phyloP scores from a whole-genome alignment of 495 filamentous ascomycete genomes.

The Penicillium paxilli region DNA sequence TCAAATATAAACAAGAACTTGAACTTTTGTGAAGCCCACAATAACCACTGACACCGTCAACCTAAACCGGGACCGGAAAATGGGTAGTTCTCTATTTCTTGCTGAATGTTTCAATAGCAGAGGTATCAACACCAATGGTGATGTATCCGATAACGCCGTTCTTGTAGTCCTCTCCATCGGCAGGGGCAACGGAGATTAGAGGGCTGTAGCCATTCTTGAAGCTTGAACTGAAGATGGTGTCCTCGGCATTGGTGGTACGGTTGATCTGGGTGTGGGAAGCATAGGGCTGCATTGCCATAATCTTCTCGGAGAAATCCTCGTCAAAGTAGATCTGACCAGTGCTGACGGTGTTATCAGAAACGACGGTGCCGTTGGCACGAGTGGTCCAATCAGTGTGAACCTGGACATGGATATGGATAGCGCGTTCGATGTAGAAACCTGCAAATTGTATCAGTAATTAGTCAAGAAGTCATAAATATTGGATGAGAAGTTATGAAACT shows the following conservation, averaged over 20 bases:
- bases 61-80: not conserved
- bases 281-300: conserved; percentile 53
- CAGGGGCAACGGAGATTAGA: conserved; percentile 48
- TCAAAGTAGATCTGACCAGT: conserved; percentile 60
- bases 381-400: conserved; percentile 25
- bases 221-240: conserved; percentile 36
- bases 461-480: not conserved
- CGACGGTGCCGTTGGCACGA: conserved; percentile 24
- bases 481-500: not conserved
- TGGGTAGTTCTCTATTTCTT: not conserved
- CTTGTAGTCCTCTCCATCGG: conserved; percentile 42
- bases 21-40: too few relatives aligned
- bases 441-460: not conserved
- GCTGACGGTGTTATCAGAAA: conserved; percentile 18
- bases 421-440: conserved; percentile 37
- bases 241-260: conserved; percentile 48
- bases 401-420: conserved; percentile 33
- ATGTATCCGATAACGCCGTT: conserved; percentile 50
- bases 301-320: conserved; percentile 39
- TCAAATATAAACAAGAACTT: not conserved
- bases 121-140: conserved; percentile 21
- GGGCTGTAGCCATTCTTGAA: conserved; percentile 46
- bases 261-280: conserved; percentile 44
- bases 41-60: not conserved
- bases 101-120: conserved; percentile 3